A percentile compares a stretch with the other conserved stretches of the same genome.
Evolutionary conservation across 805 yeast genomes (phyloP).

Genomic region (Candida pseudoglaebosa): DNA sequence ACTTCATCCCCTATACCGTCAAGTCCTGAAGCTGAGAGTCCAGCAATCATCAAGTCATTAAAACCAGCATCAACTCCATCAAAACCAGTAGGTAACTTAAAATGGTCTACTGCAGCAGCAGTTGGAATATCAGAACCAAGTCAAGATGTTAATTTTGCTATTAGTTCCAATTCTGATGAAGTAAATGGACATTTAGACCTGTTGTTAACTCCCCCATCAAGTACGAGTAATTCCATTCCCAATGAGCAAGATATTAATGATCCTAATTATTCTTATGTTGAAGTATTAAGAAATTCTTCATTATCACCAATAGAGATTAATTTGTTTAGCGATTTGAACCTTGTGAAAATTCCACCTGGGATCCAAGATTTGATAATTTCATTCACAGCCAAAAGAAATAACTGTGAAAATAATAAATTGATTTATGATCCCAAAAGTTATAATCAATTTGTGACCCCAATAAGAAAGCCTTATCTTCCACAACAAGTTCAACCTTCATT

Average conservation of each 20-base stretch:
- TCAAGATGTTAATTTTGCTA: background rate
- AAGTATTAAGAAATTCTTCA: conserved; percentile 27
- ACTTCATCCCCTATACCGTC: conserved; percentile 10
- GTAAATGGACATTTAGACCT: background rate
- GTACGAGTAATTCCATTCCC: background rate
- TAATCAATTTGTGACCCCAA: conserved; percentile 23
- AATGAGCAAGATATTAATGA: conserved; percentile 5
- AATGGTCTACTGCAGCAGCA: conserved; percentile 56
- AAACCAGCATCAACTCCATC: conserved; percentile 56
- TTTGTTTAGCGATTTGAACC: conserved; percentile 31
- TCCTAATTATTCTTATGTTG: conserved; percentile 14
- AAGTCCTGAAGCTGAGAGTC: conserved; percentile 30
- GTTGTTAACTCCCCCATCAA: background rate
- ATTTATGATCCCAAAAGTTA: conserved; percentile 19
- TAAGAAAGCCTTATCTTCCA: conserved; percentile 36
- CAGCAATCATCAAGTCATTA: conserved; percentile 39
- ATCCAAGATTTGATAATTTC: conserved; percentile 40
- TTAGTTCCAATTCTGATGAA: background rate
- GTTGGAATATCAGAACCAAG: conserved; percentile 14
- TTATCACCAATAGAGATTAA: conserved; percentile 28
- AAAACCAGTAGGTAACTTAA: conserved; percentile 50
- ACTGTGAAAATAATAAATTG: conserved; percentile 18
- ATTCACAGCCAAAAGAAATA: conserved; percentile 30
- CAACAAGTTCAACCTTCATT: conserved; percentile 14
- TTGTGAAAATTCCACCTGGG: conserved; percentile 38